These are phyloP conservation scores for Trichoderma breve DNA, from an alignment of 2,329 filamentous ascomycete genomes.

Conservation along the genomic window DNA sequence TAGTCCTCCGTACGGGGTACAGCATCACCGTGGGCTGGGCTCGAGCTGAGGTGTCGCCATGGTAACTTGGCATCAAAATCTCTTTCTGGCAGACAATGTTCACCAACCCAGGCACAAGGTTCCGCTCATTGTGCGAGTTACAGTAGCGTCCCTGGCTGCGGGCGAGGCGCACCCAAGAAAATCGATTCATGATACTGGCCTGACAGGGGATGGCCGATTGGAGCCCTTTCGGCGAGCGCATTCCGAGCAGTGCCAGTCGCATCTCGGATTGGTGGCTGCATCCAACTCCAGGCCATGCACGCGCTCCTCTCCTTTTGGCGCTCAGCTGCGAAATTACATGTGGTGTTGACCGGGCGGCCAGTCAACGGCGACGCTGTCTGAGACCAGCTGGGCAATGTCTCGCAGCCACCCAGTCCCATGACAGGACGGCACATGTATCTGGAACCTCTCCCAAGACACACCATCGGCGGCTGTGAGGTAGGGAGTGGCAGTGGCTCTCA, in stretches of 20 bases:
- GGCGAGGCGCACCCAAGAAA: neutral
- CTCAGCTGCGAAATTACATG: neutral
- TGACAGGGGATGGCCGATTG: conserved; percentile 10
- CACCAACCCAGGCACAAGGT: neutral
- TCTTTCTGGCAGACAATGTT: neutral
- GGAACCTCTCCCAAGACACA: conserved; percentile 5
- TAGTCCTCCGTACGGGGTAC: neutral
- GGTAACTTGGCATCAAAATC: conserved; percentile 5
- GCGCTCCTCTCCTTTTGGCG: neutral
- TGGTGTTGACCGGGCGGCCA: conserved; percentile 5
- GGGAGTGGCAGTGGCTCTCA: conserved; percentile 15
- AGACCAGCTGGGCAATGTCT: conserved; percentile 20
- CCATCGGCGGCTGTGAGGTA: conserved; percentile 7
- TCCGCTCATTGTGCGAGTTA: neutral
- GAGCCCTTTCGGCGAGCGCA: conserved; percentile 6
- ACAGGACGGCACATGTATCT: conserved; percentile 17
- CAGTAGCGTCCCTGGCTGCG: neutral
- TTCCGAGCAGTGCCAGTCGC: conserved; percentile 8
- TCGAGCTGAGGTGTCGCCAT: conserved; percentile 6
- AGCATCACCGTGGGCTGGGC: neutral
- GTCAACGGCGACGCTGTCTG: conserved; percentile 6
- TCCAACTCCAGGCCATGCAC: neutral
- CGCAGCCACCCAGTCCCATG: conserved; percentile 20
- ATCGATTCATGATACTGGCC: neutral
- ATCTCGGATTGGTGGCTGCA: neutral